Conservation (phyloP, 1,284 basidiomycete species). For the Ganoderma leucocontextum region DNA sequence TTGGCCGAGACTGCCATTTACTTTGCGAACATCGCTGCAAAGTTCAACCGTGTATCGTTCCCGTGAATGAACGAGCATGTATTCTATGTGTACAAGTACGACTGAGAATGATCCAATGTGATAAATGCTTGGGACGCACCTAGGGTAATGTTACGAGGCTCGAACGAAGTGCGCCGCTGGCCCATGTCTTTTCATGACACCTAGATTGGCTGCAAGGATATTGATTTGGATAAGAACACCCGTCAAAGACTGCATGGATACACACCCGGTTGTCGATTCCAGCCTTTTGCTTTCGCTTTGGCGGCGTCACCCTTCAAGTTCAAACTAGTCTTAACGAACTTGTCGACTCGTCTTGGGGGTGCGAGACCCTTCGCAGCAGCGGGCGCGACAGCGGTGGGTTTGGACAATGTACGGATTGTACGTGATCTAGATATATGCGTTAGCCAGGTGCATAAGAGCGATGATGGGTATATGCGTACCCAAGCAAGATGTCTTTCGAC, state of each 20-base stretch:
- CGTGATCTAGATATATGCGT: slow-evolving; percentile 35
- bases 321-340: slow-evolving; percentile 40
- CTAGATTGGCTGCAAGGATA: slow-evolving; percentile 36
- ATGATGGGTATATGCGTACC: slow-evolving; percentile 35
- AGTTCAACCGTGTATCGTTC: slow-evolving; percentile 43
- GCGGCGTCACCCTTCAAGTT: slow-evolving; percentile 38
- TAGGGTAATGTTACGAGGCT: slow-evolving; percentile 15
- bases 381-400: slow-evolving; percentile 24
- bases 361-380: slow-evolving; percentile 33
- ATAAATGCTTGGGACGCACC: neutral
- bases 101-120: neutral
- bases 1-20: slow-evolving; percentile 74
- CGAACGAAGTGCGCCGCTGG: slow-evolving; percentile 44
- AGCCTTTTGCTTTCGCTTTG: slow-evolving; percentile 39
- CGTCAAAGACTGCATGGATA: neutral
- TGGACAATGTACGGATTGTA: slow-evolving; percentile 42
- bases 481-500: slow-evolving; percentile 42
- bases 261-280: slow-evolving; percentile 46
- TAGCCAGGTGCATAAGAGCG: neutral
- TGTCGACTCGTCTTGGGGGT: slow-evolving; percentile 36
- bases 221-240: too few relatives aligned
- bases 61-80: slow-evolving; percentile 19
- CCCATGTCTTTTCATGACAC: slow-evolving; percentile 42
- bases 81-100: neutral
- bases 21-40: slow-evolving; percentile 62